Evolutionary conservation across 75 land plant species (phyloP).

Genomic region (Azolla pinnata): DNA sequence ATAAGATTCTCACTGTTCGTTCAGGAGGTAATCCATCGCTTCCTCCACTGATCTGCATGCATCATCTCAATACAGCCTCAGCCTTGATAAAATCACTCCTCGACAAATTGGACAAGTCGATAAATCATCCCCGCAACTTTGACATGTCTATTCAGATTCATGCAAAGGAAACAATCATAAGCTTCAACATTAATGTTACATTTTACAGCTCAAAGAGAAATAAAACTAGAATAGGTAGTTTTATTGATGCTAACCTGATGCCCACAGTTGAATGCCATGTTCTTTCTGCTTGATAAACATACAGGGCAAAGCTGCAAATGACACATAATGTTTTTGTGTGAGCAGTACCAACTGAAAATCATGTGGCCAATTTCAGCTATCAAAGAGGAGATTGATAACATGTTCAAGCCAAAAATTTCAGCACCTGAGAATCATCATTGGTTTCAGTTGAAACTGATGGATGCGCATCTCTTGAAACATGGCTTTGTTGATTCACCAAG

Average conservation of each 20-base stretch:
- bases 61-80: slow-evolving; percentile 38
- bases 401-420: background rate
- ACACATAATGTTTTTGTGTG: too few relatives aligned
- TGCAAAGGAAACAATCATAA: background rate
- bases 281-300: slow-evolving; percentile 35
- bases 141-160: slow-evolving; percentile 40
- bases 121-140: slow-evolving; percentile 45
- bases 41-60: too few relatives aligned
- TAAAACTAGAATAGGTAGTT: background rate
- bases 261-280: slow-evolving; percentile 80
- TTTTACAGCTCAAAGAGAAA: slow-evolving; percentile 4
- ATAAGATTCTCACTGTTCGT: too few relatives aligned
- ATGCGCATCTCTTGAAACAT: too few relatives aligned
- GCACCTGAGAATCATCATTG: slow-evolving; percentile 2
- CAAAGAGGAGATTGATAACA: background rate
- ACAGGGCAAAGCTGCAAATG: slow-evolving; percentile 49
- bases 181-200: background rate
- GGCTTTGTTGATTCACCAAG: too few relatives aligned
- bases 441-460: too few relatives aligned
- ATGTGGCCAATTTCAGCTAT: background rate
- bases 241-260: slow-evolving; percentile 36
- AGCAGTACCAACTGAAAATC: background rate
- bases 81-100: slow-evolving; percentile 36
- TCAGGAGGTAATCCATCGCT: too few relatives aligned
- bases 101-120: slow-evolving; percentile 47